Evolutionary conservation across 2,329 filamentous ascomycete species (phyloP).

Genomic region (Diaporthe citriasiana): DNA sequence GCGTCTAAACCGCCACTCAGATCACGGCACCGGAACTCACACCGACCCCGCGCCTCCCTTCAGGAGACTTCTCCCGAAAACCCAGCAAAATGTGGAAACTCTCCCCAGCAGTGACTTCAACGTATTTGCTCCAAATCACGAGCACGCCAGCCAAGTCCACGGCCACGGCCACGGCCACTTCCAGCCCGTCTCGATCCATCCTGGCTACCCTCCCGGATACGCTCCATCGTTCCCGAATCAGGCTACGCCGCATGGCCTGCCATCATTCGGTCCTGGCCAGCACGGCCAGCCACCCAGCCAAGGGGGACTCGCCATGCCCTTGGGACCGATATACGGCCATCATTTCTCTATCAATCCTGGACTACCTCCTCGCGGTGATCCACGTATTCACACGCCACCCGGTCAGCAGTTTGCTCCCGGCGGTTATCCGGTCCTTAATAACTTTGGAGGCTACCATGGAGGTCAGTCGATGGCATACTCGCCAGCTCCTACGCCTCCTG

Average conservation of each 20-base stretch:
- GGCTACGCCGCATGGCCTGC: not conserved
- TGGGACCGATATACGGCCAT: not conserved
- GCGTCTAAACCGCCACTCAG: not conserved
- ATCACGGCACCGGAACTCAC: not conserved
- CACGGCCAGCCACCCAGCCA: not conserved
- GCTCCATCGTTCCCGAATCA: not conserved
- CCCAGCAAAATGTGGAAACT: not conserved
- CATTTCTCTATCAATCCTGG: not conserved
- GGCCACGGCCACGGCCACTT: not conserved
- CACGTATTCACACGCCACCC: not conserved
- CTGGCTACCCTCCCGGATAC: not conserved
- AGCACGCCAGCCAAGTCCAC: not conserved
- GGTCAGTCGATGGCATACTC: not conserved
- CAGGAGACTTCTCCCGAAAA: not conserved
- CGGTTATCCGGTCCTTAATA: not conserved
- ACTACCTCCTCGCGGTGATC: not conserved
- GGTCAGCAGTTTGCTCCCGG: not conserved
- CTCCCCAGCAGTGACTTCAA: not conserved
- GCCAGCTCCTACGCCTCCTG: not conserved
- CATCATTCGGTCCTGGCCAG: not conserved
- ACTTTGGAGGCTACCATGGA: not conserved
- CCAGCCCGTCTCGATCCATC: not conserved
- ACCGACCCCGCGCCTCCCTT: not conserved
- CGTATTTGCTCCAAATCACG: not conserved
- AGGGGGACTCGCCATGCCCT: conserved; percentile 8